Percentiles rank a stretch among this genome's conserved stretches.
Evolutionary conservation across 2,329 filamentous ascomycete genomes (phyloP).

Genomic region (Ascochyta rabiei): DNA sequence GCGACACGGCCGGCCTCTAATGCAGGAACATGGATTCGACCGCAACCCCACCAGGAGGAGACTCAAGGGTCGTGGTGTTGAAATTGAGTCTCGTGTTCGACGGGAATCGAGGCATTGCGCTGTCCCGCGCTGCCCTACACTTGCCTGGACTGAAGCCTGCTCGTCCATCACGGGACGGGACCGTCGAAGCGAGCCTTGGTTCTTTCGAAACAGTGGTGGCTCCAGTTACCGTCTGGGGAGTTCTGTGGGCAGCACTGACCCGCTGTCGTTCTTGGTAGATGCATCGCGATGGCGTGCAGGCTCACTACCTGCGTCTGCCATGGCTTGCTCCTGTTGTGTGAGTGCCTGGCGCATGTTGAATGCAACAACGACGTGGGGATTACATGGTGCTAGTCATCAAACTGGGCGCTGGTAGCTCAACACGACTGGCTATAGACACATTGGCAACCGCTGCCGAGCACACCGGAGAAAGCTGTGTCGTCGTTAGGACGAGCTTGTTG

Average conservation of each 20-base stretch:
- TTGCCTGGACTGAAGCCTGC: not conserved
- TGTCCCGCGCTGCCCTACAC: constrained; percentile 2
- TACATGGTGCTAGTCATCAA: constrained; percentile 4
- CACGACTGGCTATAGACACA: constrained; percentile 14
- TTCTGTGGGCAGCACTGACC: constrained; percentile 2
- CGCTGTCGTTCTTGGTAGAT: constrained; percentile 11
- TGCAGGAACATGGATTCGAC: constrained; percentile 22
- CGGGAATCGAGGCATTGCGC: not conserved
- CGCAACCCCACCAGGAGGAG: constrained; percentile 11
- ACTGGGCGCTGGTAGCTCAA: constrained; percentile 15
- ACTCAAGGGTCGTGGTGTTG: constrained; percentile 4
- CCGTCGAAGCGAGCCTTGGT: not conserved
- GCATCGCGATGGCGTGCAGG: constrained; percentile 6
- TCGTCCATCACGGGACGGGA: constrained; percentile 1
- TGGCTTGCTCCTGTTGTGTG: constrained; percentile 12
- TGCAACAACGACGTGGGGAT: constrained; percentile 15
- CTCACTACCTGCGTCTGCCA: constrained; percentile 7
- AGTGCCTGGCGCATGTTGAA: constrained; percentile 18
- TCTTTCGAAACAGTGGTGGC: constrained; percentile 25
- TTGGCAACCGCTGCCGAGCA: constrained; percentile 19
- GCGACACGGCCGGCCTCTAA: constrained; percentile 15
- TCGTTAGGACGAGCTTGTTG: constrained; percentile 14
- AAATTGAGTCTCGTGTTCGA: constrained; percentile 14
- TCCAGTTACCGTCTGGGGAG: constrained; percentile 15
- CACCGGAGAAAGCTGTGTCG: not conserved